Conservation (phyloP, 2,329 filamentous ascomycete genomes). For the Chrysoporthe puriensis region DNA sequence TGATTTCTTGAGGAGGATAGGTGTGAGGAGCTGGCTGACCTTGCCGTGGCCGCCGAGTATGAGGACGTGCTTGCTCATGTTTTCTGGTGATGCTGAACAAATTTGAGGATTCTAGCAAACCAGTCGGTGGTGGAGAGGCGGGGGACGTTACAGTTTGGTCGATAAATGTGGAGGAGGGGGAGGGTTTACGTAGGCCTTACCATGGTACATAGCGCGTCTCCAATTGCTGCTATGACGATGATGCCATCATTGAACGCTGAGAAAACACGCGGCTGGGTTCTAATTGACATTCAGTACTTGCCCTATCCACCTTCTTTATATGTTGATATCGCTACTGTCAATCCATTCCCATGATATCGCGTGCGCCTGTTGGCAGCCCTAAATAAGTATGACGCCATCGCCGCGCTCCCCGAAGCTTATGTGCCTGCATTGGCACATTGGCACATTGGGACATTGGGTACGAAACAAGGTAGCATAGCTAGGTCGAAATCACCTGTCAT, state of each 20-base stretch:
- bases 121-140: not conserved
- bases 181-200: conserved; percentile 8
- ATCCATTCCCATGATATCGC: not conserved
- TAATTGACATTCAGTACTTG: too few relatives aligned
- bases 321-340: not conserved
- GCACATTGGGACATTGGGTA: not conserved
- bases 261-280: not conserved
- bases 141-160: not conserved
- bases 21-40: conserved; percentile 73
- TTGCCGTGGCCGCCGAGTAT: conserved; percentile 84
- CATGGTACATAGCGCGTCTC: not conserved
- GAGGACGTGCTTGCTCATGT: conserved; percentile 59
- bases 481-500: too few relatives aligned
- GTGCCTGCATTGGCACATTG: not conserved
- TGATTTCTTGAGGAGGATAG: conserved; percentile 71
- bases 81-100: not conserved
- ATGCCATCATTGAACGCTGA: conserved; percentile 22
- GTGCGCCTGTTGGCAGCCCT: not conserved
- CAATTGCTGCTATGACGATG: not conserved
- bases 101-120: not conserved
- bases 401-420: not conserved
- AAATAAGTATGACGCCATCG: conserved; percentile 13
- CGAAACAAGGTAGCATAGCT: not conserved
- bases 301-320: not conserved
- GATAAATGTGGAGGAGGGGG: conserved; percentile 1